Evolutionary conservation across 768 basidiomycete species (phyloP), one percentile per base, ranked within the genome.

Genomic region (Amanita exitialis): DNA sequence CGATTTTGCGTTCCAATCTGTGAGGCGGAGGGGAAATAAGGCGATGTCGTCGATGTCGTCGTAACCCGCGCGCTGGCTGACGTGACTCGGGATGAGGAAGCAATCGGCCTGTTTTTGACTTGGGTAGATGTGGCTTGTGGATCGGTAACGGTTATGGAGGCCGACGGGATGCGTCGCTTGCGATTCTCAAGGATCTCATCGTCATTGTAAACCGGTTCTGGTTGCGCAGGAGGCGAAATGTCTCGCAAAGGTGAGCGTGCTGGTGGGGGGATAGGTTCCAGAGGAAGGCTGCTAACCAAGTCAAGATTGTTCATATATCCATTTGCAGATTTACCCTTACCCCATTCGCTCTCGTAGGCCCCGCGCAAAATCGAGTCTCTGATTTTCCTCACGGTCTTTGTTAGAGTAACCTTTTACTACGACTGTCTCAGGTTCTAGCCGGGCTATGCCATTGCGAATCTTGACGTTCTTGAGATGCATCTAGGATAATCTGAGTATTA

Each of bases 351-450:
- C 59, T 43, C 76, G 74, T 16, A 95, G 70, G 21, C 77, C 73
- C 38, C 74, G 70, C 8, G 79, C 68, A 61, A 96, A 90, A 49
- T 82, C 68, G 1, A 62, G 62, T 25, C 77, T 74, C 47, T 80
- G 83, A 18, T 74, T 58, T 3, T 56, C 69, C 38, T 92, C 82
- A 21, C 82, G 74, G 42, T 90, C 87, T 25, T 79, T 79, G 6
- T 79, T 78, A 49, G 70, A 69, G 53, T 83, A 72, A 0, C 82
- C 86, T 54, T 81, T 71, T 51, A 87, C 60, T 2, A 66, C 68
- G 6, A 88, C 73, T 25, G 77, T 82, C 6, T 68, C 65, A 1
- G 90, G 88, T 57, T 90, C 83, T 5, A 97, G 79, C 52, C 87
- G 83, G 0, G 83, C 84, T 43, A 84, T 78, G 4, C 88, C 89